Percentiles rank a stretch among this genome's conserved stretches.
Conservation (phyloP, 176 grass and related monocot species). For the Tuctoria greenei region DNA sequence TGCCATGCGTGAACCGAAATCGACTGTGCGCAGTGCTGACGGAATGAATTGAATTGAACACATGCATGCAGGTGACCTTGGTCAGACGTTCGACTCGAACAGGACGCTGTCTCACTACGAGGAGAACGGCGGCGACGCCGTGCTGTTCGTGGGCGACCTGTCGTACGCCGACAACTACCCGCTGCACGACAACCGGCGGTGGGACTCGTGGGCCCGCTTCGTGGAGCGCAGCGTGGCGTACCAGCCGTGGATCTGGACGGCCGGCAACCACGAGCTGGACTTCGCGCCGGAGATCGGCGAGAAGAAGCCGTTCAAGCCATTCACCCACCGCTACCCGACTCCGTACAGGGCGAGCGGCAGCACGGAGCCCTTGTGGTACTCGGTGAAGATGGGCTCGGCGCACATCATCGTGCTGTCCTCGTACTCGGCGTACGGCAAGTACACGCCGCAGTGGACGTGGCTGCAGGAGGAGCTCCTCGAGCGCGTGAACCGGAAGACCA, state of each 20-base stretch:
- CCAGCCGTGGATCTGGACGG: slow-evolving; percentile 67
- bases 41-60: too few relatives aligned
- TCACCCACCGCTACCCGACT: slow-evolving; percentile 55
- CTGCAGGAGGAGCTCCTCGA: slow-evolving; percentile 38
- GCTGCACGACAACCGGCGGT: slow-evolving; percentile 60
- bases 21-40: too few relatives aligned
- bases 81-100: slow-evolving; percentile 76
- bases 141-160: slow-evolving; percentile 69
- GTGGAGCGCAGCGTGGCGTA: slow-evolving; percentile 58
- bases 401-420: slow-evolving; percentile 56
- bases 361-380: slow-evolving; percentile 66
- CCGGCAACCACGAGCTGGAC: slow-evolving; percentile 77
- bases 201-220: slow-evolving; percentile 71
- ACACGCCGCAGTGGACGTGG: slow-evolving; percentile 73
- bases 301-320: slow-evolving; percentile 59
- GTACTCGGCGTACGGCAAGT: slow-evolving; percentile 71
- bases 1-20: too few relatives aligned
- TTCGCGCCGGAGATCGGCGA: slow-evolving; percentile 55
- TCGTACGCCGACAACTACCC: slow-evolving; percentile 67
- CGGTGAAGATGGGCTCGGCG: slow-evolving; percentile 40
- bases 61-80: slow-evolving; percentile 54
- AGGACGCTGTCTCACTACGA: slow-evolving; percentile 60
- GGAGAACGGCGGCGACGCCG: slow-evolving; percentile 29
- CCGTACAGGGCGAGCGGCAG: slow-evolving; percentile 39
- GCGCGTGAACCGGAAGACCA: slow-evolving; percentile 37